Conservation (phyloP, 1,284 basidiomycete species). For the Anthracocystis walkeri region DNA sequence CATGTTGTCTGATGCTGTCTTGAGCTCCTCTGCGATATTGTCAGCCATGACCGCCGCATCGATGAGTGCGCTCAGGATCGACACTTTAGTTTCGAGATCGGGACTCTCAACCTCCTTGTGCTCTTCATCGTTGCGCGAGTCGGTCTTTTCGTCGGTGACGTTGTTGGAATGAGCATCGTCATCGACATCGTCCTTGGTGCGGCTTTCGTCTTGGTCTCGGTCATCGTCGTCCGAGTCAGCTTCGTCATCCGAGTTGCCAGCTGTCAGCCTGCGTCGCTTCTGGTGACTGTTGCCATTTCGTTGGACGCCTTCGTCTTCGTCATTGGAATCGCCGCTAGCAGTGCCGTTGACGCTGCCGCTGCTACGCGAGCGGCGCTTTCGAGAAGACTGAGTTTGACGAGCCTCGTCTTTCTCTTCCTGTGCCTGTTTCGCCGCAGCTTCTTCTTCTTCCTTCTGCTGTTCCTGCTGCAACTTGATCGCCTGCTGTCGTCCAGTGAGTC, state of each 20-base stretch:
- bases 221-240: constrained; percentile 4
- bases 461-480: constrained; percentile 47
- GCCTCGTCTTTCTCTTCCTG: constrained; percentile 18
- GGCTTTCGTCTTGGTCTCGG: neutral
- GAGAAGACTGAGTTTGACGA: constrained; percentile 2
- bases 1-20: constrained; percentile 34
- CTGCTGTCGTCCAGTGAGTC: constrained; percentile 45
- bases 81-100: constrained; percentile 48
- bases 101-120: constrained; percentile 19
- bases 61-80: constrained; percentile 38
- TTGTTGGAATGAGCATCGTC: neutral
- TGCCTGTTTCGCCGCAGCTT: constrained; percentile 16
- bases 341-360: constrained; percentile 3
- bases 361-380: constrained; percentile 14
- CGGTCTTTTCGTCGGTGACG: constrained; percentile 6
- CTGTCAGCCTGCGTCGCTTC: constrained; percentile 27
- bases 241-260: constrained; percentile 27
- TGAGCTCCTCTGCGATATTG: constrained; percentile 41
- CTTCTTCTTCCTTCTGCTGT: constrained; percentile 43
- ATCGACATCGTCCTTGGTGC: constrained; percentile 1
- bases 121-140: constrained; percentile 8
- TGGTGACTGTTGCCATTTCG: constrained; percentile 12
- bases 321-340: constrained; percentile 24
- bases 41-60: constrained; percentile 49
- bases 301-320: constrained; percentile 15